Evolutionary conservation across 371 early-diverging fungal genomes (phyloP).

Genomic region (Cokeromyces recurvatus): DNA sequence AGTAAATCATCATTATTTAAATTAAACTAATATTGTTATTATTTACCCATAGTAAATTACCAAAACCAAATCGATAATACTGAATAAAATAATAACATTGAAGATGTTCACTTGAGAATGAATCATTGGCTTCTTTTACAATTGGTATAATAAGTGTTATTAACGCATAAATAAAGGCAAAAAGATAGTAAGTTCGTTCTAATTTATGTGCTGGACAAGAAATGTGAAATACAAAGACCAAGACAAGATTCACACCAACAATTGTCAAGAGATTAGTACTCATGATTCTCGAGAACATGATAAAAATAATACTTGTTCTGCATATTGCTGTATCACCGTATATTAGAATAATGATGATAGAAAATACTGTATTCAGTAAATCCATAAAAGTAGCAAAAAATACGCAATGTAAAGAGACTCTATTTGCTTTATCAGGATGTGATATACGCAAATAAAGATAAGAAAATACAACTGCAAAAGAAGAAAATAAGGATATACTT

Average conservation of each 20-base stretch:
- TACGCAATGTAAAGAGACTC: constrained; percentile 33
- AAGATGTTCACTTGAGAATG: not conserved
- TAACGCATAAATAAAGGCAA: constrained; percentile 8
- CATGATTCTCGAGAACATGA: constrained; percentile 9
- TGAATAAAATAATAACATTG: constrained; percentile 6
- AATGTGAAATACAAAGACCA: constrained; percentile 19
- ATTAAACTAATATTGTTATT: not conserved
- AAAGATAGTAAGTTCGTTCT: constrained; percentile 1
- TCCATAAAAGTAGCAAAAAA: constrained; percentile 10
- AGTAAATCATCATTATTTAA: not conserved
- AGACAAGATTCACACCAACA: constrained; percentile 28
- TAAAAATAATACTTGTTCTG: constrained; percentile 10
- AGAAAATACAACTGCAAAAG: not conserved
- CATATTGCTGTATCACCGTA: constrained; percentile 7
- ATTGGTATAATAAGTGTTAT: constrained; percentile 13
- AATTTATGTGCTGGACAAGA: not conserved
- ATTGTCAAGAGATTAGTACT: constrained; percentile 14
- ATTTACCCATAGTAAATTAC: constrained; percentile 24
- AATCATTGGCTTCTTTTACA: not conserved
- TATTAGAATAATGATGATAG: not conserved
- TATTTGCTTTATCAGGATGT: constrained; percentile 8
- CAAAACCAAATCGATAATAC: constrained; percentile 7
- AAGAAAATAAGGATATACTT: constrained; percentile 1
- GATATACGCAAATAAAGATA: not conserved
- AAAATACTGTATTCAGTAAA: constrained; percentile 6